phyloP scores from a whole-genome alignment of 495 filamentous ascomycete genomes.

The Polyplosphaeria fusca region DNA sequence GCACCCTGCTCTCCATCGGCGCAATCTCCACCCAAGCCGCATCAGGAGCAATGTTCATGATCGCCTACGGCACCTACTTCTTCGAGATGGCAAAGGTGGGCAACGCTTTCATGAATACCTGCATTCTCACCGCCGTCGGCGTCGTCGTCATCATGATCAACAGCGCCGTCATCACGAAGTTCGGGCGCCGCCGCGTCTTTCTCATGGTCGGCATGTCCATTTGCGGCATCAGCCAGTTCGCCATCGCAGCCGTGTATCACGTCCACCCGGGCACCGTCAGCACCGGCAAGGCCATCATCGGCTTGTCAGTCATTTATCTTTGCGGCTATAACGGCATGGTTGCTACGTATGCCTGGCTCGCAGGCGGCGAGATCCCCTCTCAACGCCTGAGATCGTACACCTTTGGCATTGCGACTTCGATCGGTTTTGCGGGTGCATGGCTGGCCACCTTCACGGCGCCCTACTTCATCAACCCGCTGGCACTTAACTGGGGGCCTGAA shows the following conservation, averaged over 20 bases:
- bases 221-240: slow-evolving; percentile 54
- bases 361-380: slow-evolving; percentile 57
- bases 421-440: slow-evolving; percentile 56
- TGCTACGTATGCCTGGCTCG: slow-evolving; percentile 59
- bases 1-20: slow-evolving; percentile 50
- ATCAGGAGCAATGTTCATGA: slow-evolving; percentile 61
- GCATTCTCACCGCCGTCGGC: slow-evolving; percentile 55
- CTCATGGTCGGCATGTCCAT: slow-evolving; percentile 50
- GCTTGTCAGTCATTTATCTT: slow-evolving; percentile 55
- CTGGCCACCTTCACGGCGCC: slow-evolving; percentile 57
- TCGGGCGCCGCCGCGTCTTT: slow-evolving; percentile 54
- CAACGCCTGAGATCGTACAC: slow-evolving; percentile 56
- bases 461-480: slow-evolving; percentile 59
- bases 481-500: slow-evolving; percentile 56
- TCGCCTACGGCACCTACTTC: slow-evolving; percentile 63
- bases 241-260: slow-evolving; percentile 55
- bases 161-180: slow-evolving; percentile 51
- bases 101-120: slow-evolving; percentile 58
- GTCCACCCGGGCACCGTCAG: slow-evolving; percentile 45
- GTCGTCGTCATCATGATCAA: slow-evolving; percentile 58
- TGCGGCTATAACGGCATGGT: slow-evolving; percentile 55
- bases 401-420: slow-evolving; percentile 53
- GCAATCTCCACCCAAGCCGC: slow-evolving; percentile 56
- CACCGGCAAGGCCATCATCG: slow-evolving; percentile 50
- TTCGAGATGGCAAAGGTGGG: slow-evolving; percentile 61